phyloP scores from a whole-genome alignment of 2,329 filamentous ascomycete species.

The Tolypocladium guangdongense region DNA sequence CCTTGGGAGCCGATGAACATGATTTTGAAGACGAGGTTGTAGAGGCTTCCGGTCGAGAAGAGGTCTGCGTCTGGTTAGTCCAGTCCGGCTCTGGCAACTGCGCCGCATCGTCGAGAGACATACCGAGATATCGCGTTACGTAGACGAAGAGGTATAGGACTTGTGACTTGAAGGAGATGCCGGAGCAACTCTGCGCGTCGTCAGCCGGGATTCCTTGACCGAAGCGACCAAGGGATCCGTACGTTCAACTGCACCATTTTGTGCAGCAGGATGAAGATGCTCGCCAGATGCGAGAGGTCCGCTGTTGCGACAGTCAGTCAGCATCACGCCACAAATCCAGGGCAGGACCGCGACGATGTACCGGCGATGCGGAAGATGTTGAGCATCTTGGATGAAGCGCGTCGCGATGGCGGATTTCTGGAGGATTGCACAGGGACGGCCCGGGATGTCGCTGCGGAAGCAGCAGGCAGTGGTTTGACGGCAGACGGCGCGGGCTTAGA shows the following conservation, averaged over 20 bases:
- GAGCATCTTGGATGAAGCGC: constrained; percentile 28
- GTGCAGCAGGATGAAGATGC: constrained; percentile 87
- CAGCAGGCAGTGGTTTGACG: not conserved
- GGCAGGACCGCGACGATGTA: constrained; percentile 18
- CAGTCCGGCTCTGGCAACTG: not conserved
- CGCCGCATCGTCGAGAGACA: not conserved
- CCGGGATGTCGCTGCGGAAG: not conserved
- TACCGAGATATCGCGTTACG: constrained; percentile 81
- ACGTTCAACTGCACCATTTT: constrained; percentile 95
- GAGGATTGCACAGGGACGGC: not conserved
- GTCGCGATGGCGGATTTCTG: not conserved
- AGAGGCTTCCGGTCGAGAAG: constrained; percentile 72
- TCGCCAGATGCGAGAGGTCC: constrained; percentile 91
- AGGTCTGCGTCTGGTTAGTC: constrained; percentile 47
- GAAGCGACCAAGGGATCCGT: constrained; percentile 20
- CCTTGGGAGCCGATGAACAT: constrained; percentile 83
- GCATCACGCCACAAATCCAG: constrained; percentile 4
- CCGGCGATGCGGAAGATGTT: constrained; percentile 50
- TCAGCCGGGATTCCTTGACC: not conserved
- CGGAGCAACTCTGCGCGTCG: constrained; percentile 69
- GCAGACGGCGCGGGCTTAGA: not conserved
- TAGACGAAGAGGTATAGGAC: constrained; percentile 91
- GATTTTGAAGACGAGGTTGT: constrained; percentile 94
- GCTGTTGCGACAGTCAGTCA: constrained; percentile 36
- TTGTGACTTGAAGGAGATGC: constrained; percentile 98